Base-by-base conservation (phyloP, 345 rosid genomes). In the Capsella bursapastoris region DNA sequence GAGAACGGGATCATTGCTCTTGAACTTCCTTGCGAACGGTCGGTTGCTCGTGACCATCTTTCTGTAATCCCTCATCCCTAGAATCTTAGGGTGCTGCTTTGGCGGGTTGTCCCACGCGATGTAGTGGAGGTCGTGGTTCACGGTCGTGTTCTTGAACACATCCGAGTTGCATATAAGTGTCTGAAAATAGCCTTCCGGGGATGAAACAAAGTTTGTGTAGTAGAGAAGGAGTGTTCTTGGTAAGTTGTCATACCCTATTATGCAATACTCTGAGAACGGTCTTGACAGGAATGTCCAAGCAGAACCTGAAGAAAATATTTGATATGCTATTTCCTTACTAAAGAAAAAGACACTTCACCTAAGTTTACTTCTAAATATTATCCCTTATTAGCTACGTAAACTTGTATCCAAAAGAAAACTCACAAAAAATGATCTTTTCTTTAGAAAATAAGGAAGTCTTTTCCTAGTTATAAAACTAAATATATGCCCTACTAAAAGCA, bases 91-190 rank as follows among this genome's bases (percentile, higher is more conserved):
- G 57, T 94, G 98, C 73, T 94, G 98, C 78, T 88, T 91, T 2
- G 97, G 98, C 9, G 98, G 98, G n/a, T 55, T 91, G 59, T 94
- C 98, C 98, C 98, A 91, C 0, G 90, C 68, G 16, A 91, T 88
- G 84, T 90, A 86, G 78, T 90, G 98, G 48, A 94, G 93, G 68
- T 90, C 97, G 29, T 90, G 92, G 83, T 94, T 94, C 32, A 82
- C 93, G 0, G 97, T 88, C 3, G 96, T 87, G 89, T 87, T 94
- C 73, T 51, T 87, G 84, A 81, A 88, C 65, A 82, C 89, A 16
- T 84, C 79, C 6, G 97, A 90, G 89, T 94, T 94, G 91, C 97
- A 94, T 49, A 85, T 74, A 10, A 94, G 79, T 2, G 97, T 94
- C 76, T 94, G 98, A 74, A 94, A 94, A 84, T 94, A 94, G 22